A percentile compares a stretch with the other conserved stretches of the same genome.
Conservation (phyloP, 306 rosid species). For the Quercus suber region DNA sequence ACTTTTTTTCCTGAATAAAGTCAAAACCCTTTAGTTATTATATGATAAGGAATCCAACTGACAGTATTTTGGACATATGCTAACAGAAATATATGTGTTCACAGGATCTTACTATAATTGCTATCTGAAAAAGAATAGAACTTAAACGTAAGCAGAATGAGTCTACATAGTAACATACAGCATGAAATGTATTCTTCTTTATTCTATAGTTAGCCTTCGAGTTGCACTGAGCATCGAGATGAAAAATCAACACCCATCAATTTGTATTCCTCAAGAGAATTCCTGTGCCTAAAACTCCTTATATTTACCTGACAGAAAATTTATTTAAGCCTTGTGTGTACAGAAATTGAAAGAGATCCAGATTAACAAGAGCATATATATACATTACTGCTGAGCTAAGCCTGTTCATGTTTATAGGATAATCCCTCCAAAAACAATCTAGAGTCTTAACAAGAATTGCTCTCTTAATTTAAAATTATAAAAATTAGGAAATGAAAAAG, state of each 20-base stretch:
- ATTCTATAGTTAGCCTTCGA: slow-evolving; percentile 81
- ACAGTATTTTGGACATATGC: not conserved
- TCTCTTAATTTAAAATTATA: slow-evolving; percentile 40
- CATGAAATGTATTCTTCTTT: not conserved
- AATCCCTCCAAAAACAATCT: slow-evolving; percentile 96
- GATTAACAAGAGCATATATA: slow-evolving; percentile 4
- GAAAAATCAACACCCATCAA: slow-evolving; percentile 94
- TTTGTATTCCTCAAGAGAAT: slow-evolving; percentile 97
- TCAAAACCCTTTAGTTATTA: not conserved
- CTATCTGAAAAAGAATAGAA: not conserved
- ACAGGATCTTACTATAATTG: not conserved
- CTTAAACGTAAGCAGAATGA: not conserved
- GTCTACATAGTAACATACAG: not conserved
- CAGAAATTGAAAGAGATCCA: slow-evolving; percentile 23
- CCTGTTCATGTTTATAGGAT: slow-evolving; percentile 90
- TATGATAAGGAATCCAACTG: not conserved
- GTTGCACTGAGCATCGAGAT: slow-evolving; percentile 97
- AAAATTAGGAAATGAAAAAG: not conserved
- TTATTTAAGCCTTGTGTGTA: slow-evolving; percentile 22
- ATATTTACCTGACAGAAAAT: slow-evolving; percentile 74
- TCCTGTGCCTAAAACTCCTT: slow-evolving; percentile 96
- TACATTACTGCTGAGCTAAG: slow-evolving; percentile 84
- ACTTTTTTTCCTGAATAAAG: too few species aligned
- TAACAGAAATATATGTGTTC: not conserved
- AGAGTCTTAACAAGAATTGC: slow-evolving; percentile 91